Evolutionary conservation across 1,139 yeast species (phyloP).

Genomic region (Geotrichum europaeum): DNA sequence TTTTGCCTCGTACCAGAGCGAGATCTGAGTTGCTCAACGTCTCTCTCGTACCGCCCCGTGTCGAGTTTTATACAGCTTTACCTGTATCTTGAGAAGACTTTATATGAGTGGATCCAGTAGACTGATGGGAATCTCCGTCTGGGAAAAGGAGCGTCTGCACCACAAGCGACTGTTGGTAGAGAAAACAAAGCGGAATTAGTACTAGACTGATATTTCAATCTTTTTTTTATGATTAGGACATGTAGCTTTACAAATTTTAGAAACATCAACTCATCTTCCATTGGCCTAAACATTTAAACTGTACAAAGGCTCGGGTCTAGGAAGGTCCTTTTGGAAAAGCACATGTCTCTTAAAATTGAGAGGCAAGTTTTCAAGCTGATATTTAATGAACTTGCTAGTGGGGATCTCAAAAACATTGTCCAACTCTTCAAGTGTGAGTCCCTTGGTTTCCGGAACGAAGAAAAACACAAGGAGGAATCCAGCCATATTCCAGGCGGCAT

Average conservation of each 20-base stretch:
- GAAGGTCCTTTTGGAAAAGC: constrained; percentile 23
- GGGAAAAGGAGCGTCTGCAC: no score
- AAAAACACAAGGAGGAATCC: constrained; percentile 49
- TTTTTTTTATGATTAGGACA: no score
- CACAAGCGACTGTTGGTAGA: no score
- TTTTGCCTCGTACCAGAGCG: no score
- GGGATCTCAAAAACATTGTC: constrained; percentile 41
- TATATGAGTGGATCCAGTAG: no score
- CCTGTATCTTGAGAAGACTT: no score
- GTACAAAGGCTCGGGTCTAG: constrained; percentile 24
- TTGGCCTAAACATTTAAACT: background rate
- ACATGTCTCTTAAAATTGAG: constrained; percentile 26
- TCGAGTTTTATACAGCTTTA: no score
- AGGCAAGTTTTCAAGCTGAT: constrained; percentile 34
- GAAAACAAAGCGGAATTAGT: no score
- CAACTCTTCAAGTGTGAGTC: constrained; percentile 53
- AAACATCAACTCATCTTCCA: background rate
- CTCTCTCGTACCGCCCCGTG: no score
- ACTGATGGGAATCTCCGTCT: no score
- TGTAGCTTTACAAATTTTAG: background rate
- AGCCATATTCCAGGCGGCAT: constrained; percentile 79
- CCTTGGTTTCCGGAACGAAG: constrained; percentile 58
- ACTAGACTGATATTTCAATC: no score
- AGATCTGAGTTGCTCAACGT: no score
- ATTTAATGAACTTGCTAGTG: constrained; percentile 32